phyloP scores from a whole-genome alignment of 345 rosid genomes.

The Eucalyptus tenuipes region DNA sequence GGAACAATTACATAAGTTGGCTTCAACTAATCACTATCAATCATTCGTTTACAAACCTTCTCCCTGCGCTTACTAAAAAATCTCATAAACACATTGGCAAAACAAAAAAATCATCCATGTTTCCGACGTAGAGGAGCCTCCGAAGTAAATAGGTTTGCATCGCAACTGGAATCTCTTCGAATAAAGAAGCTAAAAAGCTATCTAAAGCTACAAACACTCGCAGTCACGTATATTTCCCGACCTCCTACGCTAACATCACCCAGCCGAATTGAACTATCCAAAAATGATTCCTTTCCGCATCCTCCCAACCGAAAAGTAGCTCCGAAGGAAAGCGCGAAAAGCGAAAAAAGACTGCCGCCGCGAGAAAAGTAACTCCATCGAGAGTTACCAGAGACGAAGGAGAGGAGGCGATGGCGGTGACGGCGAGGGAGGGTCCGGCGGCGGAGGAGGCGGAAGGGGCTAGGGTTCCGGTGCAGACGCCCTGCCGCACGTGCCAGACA shows the following conservation, averaged over 20 bases:
- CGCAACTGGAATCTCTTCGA: not conserved
- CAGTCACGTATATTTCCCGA: not conserved
- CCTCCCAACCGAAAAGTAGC: not conserved
- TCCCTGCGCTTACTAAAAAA: not conserved
- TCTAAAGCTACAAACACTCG: not conserved
- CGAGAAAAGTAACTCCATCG: not conserved
- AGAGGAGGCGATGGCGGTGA: constrained; percentile 21
- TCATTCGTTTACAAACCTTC: not conserved
- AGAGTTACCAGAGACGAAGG: constrained; percentile 45
- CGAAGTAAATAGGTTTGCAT: not conserved
- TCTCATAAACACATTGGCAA: not conserved
- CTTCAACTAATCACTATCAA: not conserved
- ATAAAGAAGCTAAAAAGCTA: not conserved
- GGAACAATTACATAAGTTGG: not conserved
- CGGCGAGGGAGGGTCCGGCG: constrained; percentile 28
- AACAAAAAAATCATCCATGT: not conserved
- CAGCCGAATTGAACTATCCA: not conserved
- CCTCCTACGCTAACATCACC: not conserved
- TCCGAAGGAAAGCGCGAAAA: not conserved
- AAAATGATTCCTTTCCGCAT: not conserved
- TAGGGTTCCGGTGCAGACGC: constrained; percentile 59
- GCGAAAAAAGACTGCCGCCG: not conserved
- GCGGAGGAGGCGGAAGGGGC: constrained; percentile 46
- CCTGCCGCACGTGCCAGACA: constrained; percentile 93
- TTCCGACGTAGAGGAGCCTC: not conserved